phyloP scores from a whole-genome alignment of 129 eudicot species.

The Artemisia tridentata region DNA sequence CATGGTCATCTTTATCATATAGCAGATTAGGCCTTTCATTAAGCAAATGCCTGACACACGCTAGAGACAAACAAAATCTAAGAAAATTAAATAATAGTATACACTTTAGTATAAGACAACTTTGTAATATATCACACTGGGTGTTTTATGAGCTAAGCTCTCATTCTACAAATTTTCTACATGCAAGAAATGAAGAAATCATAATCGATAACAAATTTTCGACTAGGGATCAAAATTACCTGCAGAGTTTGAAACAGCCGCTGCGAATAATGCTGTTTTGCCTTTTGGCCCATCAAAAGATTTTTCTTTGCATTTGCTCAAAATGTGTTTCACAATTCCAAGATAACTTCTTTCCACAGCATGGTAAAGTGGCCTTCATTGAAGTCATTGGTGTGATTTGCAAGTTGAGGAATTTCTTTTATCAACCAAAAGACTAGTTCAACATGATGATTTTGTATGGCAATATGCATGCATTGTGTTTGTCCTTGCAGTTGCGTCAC shows the following conservation, averaged over 20 bases:
- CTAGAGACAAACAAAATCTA: no score
- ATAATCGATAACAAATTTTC: not conserved
- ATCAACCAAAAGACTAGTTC: not conserved
- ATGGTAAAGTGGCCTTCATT: not conserved
- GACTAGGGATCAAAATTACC: not conserved
- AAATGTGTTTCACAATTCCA: not conserved
- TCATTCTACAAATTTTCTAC: not conserved
- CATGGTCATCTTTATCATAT: not conserved
- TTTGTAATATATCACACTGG: not conserved
- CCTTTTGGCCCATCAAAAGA: not conserved
- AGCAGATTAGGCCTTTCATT: no score
- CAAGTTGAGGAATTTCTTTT: not conserved
- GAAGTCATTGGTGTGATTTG: not conserved
- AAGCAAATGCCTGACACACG: no score
- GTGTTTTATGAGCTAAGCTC: not conserved
- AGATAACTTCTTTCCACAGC: not conserved
- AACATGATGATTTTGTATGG: conserved; percentile 7
- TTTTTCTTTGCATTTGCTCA: not conserved
- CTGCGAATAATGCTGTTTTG: not conserved
- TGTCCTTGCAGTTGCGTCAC: no score
- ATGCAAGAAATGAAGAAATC: not conserved
- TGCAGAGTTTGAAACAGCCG: not conserved
- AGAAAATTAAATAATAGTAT: no score
- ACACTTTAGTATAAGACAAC: no score
- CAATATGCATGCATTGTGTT: not conserved